Conservation (phyloP, 805 yeast species). For the Spathaspora girioi region DNA sequence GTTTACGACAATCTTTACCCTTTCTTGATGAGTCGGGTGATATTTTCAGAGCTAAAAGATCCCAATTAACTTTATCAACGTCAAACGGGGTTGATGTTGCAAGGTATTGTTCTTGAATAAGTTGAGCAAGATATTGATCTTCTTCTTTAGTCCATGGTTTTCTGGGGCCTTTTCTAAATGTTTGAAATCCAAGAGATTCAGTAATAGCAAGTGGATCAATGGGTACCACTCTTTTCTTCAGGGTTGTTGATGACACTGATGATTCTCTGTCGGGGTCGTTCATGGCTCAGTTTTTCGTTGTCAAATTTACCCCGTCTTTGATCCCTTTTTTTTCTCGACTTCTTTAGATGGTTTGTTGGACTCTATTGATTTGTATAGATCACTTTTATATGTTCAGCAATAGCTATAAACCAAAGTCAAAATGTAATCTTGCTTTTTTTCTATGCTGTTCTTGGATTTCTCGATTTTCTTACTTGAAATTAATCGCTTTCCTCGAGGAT, state of each 20-base stretch:
- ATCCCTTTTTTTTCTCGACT: neutral
- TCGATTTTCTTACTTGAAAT: neutral
- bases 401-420: no score
- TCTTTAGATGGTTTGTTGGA: neutral
- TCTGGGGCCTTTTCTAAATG: constrained; percentile 59
- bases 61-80: constrained; percentile 58
- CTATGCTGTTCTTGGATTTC: no score
- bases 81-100: constrained; percentile 15
- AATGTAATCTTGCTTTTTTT: no score
- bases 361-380: no score
- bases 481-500: neutral
- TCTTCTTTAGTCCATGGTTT: constrained; percentile 77
- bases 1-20: constrained; percentile 77
- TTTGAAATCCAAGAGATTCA: constrained; percentile 70
- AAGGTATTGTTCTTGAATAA: constrained; percentile 30
- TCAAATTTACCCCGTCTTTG: neutral
- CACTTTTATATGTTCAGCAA: no score
- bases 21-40: constrained; percentile 50
- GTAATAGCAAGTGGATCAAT: constrained; percentile 59
- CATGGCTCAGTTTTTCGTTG: neutral
- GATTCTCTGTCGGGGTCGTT: neutral
- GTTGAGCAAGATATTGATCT: constrained; percentile 47
- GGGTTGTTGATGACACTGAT: neutral
- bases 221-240: constrained; percentile 16
- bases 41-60: constrained; percentile 40